A percentile compares a stretch with the other conserved stretches of the same genome.
These are phyloP conservation scores for Lablab purpureus DNA, from an alignment of 306 rosid species.

Conservation along the genomic window DNA sequence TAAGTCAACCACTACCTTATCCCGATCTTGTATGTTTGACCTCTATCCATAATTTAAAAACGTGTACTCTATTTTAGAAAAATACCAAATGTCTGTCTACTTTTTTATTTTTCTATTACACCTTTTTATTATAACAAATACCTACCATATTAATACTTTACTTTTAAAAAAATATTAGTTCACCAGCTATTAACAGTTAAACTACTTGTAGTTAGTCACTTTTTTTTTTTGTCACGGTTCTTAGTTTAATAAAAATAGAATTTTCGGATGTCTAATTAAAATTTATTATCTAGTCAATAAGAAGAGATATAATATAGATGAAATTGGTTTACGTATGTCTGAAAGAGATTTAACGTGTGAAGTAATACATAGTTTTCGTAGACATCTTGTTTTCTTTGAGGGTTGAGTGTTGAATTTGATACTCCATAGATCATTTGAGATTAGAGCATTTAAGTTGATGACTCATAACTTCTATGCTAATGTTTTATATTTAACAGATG, in stretches of 20 bases:
- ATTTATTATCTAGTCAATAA: neutral
- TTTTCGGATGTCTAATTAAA: neutral
- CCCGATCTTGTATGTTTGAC: neutral
- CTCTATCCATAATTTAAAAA: neutral
- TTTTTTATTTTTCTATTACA: neutral
- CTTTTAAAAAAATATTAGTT: neutral
- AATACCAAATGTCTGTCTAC: neutral
- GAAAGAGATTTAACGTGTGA: neutral
- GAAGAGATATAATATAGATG: neutral
- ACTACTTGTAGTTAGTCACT: neutral
- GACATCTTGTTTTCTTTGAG: too few species aligned
- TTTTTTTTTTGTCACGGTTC: neutral
- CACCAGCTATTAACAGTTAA: neutral
- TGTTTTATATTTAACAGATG: too few species aligned
- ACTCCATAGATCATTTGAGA: neutral
- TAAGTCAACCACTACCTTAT: neutral
- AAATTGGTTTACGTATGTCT: neutral
- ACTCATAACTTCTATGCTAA: neutral
- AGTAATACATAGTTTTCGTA: neutral
- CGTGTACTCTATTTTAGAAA: neutral
- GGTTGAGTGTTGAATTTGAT: neutral
- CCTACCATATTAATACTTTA: neutral
- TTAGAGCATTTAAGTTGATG: neutral
- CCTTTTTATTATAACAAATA: neutral
- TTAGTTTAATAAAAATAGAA: neutral